phyloP scores from a whole-genome alignment of 2,329 filamentous ascomycete species.

The Stemphylium vesicarium region DNA sequence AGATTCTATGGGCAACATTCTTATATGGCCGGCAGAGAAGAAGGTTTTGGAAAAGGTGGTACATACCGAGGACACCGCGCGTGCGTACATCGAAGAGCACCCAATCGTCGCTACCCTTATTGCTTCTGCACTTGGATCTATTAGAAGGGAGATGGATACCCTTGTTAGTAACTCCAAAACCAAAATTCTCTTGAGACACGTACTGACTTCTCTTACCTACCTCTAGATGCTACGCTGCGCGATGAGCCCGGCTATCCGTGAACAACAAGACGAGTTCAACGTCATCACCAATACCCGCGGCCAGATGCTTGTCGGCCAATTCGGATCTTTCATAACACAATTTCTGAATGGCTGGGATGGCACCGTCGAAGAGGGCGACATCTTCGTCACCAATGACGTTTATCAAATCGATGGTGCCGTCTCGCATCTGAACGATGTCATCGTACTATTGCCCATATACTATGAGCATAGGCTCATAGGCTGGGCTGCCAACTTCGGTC shows the following conservation, averaged over 20 bases:
- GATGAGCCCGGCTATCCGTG: constrained; percentile 59
- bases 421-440: constrained; percentile 59
- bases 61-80: constrained; percentile 49
- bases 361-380: constrained; percentile 57
- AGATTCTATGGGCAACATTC: constrained; percentile 57
- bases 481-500: constrained; percentile 60
- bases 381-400: constrained; percentile 60
- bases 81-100: constrained; percentile 47
- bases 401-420: constrained; percentile 59
- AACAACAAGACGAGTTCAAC: constrained; percentile 61
- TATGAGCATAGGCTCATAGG: constrained; percentile 54
- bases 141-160: constrained; percentile 59
- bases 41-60: constrained; percentile 30
- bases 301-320: constrained; percentile 60
- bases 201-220: not conserved
- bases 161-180: constrained; percentile 43
- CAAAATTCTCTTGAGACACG: too few relatives aligned
- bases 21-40: constrained; percentile 52
- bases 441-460: constrained; percentile 58
- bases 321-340: constrained; percentile 58
- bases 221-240: constrained; percentile 51
- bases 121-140: constrained; percentile 54
- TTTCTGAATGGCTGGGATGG: constrained; percentile 57
- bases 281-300: constrained; percentile 58
- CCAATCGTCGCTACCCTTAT: constrained; percentile 55